Base-by-base conservation (phyloP, 2,329 filamentous ascomycete genomes). In the Magnaporthiopsis incrustans region DNA sequence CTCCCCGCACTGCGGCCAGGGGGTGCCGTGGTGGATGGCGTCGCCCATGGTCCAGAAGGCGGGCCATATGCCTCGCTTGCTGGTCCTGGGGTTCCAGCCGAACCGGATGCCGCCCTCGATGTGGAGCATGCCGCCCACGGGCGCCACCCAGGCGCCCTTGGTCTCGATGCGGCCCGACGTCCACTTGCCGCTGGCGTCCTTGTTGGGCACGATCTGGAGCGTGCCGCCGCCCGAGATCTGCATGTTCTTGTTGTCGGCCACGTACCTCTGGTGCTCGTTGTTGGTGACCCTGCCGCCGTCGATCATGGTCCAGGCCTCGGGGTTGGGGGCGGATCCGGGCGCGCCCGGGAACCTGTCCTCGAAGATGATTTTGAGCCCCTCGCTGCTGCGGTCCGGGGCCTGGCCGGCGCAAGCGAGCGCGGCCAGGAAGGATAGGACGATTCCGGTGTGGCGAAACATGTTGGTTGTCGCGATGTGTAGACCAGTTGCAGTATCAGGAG, bases 21-120 rank as follows among this genome's bases (percentile, higher is more conserved):
- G 44, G 3, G 73, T 75, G 1, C 79, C 79, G 38, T 76, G 72
- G 7, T 81, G 76, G 56, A 78, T 71, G 5, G 76, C 71, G 61
- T 82, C 76, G 8, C 82, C 81, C 11, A 84, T 74, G 26, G 81
- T 73, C 82, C 82, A 85, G 68, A 84, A 84, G 0, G 82, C 82
- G 0, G 82, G 82, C 82, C 82, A 85, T 57, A 84, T 74, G 7
- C 82, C 82, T 67, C 82, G 75, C 72, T 83, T 82, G 62, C 72
- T 70, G 22, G 60, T 57, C 10, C 62, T 38, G 3, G 69, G 63
- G 69, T 78, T 79, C 63, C 67, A 67, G 5, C 78, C 82, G 30
- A 83, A 74, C 30, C 78, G 75, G 53, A 85, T 72, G 18, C 71
- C 71, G 4, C 78, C 76, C 65, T 82, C 77, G 35, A 79, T 72